These are phyloP conservation scores for Melanomma pulvis-pyrius DNA, from an alignment of 495 filamentous ascomycete genomes.

Conservation along the genomic window DNA sequence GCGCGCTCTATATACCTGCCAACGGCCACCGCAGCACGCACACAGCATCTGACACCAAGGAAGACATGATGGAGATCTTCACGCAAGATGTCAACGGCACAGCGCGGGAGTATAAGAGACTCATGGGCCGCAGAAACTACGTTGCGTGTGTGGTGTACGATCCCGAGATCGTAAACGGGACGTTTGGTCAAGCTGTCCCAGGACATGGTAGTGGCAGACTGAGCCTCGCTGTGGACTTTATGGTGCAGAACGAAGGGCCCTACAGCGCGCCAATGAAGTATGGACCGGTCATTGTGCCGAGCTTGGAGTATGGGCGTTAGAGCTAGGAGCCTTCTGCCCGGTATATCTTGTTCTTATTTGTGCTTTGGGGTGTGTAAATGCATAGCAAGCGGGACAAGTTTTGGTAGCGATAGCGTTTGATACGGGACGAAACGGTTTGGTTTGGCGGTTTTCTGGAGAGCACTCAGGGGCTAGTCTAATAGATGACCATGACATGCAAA, in stretches of 20 bases:
- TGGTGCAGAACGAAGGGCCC: constrained; percentile 88
- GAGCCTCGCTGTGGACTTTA: constrained; percentile 92
- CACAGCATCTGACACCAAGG: constrained; percentile 81
- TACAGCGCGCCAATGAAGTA: constrained; percentile 87
- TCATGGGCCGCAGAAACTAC: constrained; percentile 93
- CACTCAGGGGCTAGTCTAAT: not conserved
- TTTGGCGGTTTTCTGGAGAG: no score
- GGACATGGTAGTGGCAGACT: constrained; percentile 63
- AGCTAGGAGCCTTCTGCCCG: not conserved
- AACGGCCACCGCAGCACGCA: constrained; percentile 83
- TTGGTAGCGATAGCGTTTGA: not conserved
- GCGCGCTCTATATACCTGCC: constrained; percentile 82
- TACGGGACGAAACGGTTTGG: no score
- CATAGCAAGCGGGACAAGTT: constrained; percentile 22
- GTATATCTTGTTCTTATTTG: not conserved
- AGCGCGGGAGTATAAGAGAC: constrained; percentile 76
- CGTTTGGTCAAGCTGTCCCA: constrained; percentile 51
- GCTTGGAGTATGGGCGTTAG: constrained; percentile 76
- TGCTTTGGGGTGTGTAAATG: constrained; percentile 9
- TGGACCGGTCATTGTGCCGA: constrained; percentile 93
- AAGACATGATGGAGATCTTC: constrained; percentile 99
- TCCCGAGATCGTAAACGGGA: constrained; percentile 69
- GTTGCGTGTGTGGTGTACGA: constrained; percentile 94
- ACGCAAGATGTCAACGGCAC: constrained; percentile 81
- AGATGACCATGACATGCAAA: not conserved